Conservation (phyloP, 305 asterid genomes). For the Fraxinus platypoda region DNA sequence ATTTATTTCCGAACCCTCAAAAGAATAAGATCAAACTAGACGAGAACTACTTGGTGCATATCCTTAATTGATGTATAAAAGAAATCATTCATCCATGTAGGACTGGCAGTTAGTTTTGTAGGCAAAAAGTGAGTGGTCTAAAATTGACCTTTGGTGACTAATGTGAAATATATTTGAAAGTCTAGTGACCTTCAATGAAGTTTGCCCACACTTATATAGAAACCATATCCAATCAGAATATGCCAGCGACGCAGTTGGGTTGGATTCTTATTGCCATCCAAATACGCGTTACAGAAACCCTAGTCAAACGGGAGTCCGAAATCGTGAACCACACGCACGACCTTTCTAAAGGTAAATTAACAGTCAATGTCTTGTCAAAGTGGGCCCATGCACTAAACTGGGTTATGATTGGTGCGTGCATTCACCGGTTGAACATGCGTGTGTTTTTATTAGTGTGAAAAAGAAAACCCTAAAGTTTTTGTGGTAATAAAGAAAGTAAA, state of each 20-base stretch:
- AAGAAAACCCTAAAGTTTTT: conserved; percentile 37
- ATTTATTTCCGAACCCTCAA: not conserved
- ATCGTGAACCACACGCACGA: conserved; percentile 29
- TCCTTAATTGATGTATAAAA: not conserved
- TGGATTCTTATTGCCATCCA: conserved; percentile 44
- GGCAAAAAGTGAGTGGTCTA: not conserved
- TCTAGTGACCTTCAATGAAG: not conserved
- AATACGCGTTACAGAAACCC: conserved; percentile 34
- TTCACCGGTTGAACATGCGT: not conserved
- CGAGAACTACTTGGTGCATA: not conserved
- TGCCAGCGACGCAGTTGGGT: conserved; percentile 34
- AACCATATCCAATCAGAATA: conserved; percentile 21
- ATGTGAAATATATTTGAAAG: not conserved
- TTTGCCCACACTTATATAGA: conserved; percentile 16
- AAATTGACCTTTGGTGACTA: not conserved
- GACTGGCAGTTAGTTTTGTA: not conserved
- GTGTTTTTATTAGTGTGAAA: conserved; percentile 17
- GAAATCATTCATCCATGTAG: not conserved
- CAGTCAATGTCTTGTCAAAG: conserved; percentile 30
- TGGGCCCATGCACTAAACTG: conserved; percentile 27
- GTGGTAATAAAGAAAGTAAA: conserved; percentile 31
- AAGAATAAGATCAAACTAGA: not conserved
- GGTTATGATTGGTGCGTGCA: conserved; percentile 34
- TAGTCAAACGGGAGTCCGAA: conserved; percentile 32
- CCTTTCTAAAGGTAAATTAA: conserved; percentile 2